Percentiles rank a stretch among this genome's conserved stretches.
Conservation (phyloP, 768 basidiomycete genomes). For the Leucosporidium creatinivorum region DNA sequence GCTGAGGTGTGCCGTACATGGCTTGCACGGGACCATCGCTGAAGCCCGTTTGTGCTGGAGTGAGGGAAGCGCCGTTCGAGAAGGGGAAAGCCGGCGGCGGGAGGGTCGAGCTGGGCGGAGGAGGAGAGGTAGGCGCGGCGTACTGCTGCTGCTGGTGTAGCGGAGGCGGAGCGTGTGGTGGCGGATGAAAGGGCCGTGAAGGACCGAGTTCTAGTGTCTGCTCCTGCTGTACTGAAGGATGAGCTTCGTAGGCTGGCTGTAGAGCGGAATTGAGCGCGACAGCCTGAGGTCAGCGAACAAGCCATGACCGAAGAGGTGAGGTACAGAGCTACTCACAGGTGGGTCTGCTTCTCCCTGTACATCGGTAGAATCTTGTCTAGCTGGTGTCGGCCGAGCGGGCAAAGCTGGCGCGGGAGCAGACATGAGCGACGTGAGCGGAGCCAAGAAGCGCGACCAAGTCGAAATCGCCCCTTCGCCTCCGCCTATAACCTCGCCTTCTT, state of each 20-base stretch:
- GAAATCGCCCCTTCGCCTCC: too few species aligned
- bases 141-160: not conserved
- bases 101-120: slow-evolving; percentile 1
- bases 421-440: too few species aligned
- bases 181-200: slow-evolving; percentile 15
- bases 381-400: too few species aligned
- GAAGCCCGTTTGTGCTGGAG: slow-evolving; percentile 27
- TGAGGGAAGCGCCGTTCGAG: slow-evolving; percentile 28
- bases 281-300: too few species aligned
- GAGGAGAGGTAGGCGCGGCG: not conserved
- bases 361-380: too few species aligned
- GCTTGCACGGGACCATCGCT: slow-evolving; percentile 2
- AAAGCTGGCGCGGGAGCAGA: too few species aligned
- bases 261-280: too few species aligned
- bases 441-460: too few species aligned
- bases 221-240: not conserved
- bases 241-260: slow-evolving; percentile 18
- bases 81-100: slow-evolving; percentile 26
- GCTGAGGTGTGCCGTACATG: too few species aligned
- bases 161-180: not conserved
- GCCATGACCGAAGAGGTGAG: too few species aligned
- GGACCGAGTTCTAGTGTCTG: slow-evolving; percentile 26
- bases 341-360: too few species aligned
- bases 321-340: too few species aligned
- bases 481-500: not conserved